Base-by-base conservation (phyloP, 2,329 filamentous ascomycete genomes). In the Kalaharituber pfeilii region DNA sequence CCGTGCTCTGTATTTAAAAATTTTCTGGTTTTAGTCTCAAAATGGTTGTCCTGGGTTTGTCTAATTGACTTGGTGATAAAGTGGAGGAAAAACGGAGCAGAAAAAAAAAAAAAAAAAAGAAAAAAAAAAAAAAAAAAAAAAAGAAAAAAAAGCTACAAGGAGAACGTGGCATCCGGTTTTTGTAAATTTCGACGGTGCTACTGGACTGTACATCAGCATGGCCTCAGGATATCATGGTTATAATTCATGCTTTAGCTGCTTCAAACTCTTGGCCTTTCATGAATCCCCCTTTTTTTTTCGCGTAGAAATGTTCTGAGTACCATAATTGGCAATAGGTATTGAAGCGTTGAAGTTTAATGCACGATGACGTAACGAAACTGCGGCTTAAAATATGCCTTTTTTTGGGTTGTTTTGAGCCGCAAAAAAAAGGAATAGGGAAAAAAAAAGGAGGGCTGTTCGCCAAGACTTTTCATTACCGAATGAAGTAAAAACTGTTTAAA, bases 141-240 rank as follows among this genome's bases (percentile, higher is more conserved):
- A 70, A 72, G 72, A 71, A 70, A 67, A 71, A 73, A 71, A 71
- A 68, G 72, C 68, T 68, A 66, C 24, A 28, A 51, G 49, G 15
- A 30, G 49, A 22, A 42, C 27, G 49, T 20, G 33, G 27, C 18
- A 42, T 51, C n/a, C 25, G 33, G 49, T 24, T 22, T 24, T 15
- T 36, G 15, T 11, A 51, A 28, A 26, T 51, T 13, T 36, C 22
- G 49, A 22, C 18, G 27, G n/a, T 28, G 49, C 30, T 27, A 18
- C 24, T 39, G 27, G n/a, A n/a, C n/a, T n/a, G n/a, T n/a, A n/a
- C n/a, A n/a, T n/a, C n/a, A n/a, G n/a, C n/a, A n/a, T n/a, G n/a
- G n/a, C n/a, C n/a, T n/a, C n/a, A n/a, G n/a, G n/a, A n/a, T n/a
- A n/a, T n/a, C n/a, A n/a, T n/a, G n/a, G n/a, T n/a, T n/a, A n/a